Conservation (phyloP, 257 asterid species). For the Fraxinus pennsylvanica region DNA sequence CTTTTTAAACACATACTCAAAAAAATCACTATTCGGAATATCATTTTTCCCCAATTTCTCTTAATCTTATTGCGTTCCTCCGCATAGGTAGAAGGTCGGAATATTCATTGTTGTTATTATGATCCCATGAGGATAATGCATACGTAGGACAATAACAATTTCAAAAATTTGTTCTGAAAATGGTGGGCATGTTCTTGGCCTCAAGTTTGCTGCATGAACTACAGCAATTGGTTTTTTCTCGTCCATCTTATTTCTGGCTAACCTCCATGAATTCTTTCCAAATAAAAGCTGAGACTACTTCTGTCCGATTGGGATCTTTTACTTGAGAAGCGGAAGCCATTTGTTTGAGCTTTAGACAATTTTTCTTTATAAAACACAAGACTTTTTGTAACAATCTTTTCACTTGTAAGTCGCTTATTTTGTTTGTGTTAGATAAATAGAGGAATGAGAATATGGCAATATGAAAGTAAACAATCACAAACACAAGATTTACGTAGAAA, state of each 20-base stretch:
- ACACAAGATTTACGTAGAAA: too few species aligned
- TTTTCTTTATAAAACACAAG: conserved; percentile 37
- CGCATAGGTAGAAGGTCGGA: too few species aligned
- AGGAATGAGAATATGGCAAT: too few species aligned
- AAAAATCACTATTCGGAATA: too few species aligned
- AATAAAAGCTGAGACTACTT: conserved; percentile 44
- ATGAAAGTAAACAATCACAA: too few species aligned
- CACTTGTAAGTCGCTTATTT: not conserved
- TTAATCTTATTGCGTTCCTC: too few species aligned
- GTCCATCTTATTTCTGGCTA: not conserved
- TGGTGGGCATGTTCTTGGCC: conserved; percentile 36
- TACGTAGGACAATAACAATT: conserved; percentile 5
- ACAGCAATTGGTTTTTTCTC: conserved; percentile 3
- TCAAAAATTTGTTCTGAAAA: conserved; percentile 22
- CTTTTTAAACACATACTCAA: too few species aligned
- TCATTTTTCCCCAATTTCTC: too few species aligned
- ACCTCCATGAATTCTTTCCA: conserved; percentile 36
- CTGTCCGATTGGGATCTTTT: conserved; percentile 46
- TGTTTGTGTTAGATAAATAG: too few species aligned
- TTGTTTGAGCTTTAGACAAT: conserved; percentile 26
- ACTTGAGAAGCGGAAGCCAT: conserved; percentile 15
- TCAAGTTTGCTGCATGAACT: conserved; percentile 33
- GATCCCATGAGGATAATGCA: too few species aligned
- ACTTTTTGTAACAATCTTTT: conserved; percentile 26
- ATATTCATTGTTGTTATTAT: too few species aligned